Percentiles rank a stretch among this genome's conserved stretches.
phyloP scores from a whole-genome alignment of 2,329 filamentous ascomycete genomes.

The Fusarium sp. region DNA sequence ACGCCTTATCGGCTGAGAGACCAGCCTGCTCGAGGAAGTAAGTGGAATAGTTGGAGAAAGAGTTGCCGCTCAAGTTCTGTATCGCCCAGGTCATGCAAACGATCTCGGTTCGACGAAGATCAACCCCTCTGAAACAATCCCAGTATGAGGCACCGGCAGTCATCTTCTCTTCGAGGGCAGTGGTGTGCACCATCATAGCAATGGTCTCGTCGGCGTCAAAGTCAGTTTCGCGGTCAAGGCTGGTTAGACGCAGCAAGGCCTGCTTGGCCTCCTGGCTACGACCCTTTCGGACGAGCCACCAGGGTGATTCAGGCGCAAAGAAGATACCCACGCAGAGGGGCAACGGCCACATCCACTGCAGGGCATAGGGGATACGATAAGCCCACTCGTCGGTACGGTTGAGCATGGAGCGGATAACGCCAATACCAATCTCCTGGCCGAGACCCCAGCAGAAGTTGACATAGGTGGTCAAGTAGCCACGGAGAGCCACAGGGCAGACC shows the following conservation, averaged over 20 bases:
- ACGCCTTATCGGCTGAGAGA: slow-evolving; percentile 62
- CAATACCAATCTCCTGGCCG: slow-evolving; percentile 79
- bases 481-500: slow-evolving; percentile 78
- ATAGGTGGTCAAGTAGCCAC: slow-evolving; percentile 79
- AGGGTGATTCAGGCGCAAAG: slow-evolving; percentile 77
- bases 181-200: slow-evolving; percentile 93
- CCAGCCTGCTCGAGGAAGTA: slow-evolving; percentile 73
- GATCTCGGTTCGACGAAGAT: slow-evolving; percentile 81
- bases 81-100: slow-evolving; percentile 74
- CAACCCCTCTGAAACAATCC: slow-evolving; percentile 86
- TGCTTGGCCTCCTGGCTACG: slow-evolving; percentile 74
- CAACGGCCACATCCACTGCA: slow-evolving; percentile 84
- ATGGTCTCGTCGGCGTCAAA: slow-evolving; percentile 88
- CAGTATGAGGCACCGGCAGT: slow-evolving; percentile 79
- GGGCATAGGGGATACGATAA: slow-evolving; percentile 76
- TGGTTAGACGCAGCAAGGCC: slow-evolving; percentile 74
- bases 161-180: slow-evolving; percentile 80
- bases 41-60: slow-evolving; percentile 74
- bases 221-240: slow-evolving; percentile 70
- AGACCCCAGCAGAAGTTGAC: slow-evolving; percentile 83
- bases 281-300: slow-evolving; percentile 80
- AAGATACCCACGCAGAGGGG: slow-evolving; percentile 74
- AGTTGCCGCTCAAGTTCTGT: slow-evolving; percentile 72
- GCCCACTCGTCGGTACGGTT: slow-evolving; percentile 74
- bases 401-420: slow-evolving; percentile 78